Percentiles rank a stretch among this genome's conserved stretches.
These are phyloP conservation scores for Dissoconium aciculare DNA, from an alignment of 2,329 filamentous ascomycete species.

Conservation along the genomic window DNA sequence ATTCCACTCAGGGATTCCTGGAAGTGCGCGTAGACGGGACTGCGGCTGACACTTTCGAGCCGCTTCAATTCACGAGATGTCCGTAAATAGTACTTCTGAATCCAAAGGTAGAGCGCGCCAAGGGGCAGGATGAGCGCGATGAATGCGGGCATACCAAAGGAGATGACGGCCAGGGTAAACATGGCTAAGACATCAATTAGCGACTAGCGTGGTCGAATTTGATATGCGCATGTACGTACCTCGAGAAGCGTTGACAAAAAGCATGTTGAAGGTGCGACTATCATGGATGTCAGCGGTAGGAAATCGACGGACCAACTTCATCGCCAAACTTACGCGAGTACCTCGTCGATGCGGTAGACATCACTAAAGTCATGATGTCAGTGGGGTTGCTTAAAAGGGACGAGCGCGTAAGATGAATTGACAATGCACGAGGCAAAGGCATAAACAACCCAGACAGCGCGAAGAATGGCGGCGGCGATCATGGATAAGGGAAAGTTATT, in stretches of 20 bases:
- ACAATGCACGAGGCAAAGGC: slow-evolving; percentile 2
- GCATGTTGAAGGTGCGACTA: slow-evolving; percentile 86
- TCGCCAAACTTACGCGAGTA: slow-evolving; percentile 55
- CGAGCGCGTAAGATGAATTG: too few relatives aligned
- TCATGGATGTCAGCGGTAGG: slow-evolving; percentile 17
- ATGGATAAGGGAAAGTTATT: slow-evolving; percentile 1
- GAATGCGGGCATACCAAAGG: slow-evolving; percentile 66
- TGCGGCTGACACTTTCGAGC: slow-evolving; percentile 85
- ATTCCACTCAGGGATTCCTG: slow-evolving; percentile 91
- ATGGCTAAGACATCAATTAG: slow-evolving; percentile 28
- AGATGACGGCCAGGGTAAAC: slow-evolving; percentile 81
- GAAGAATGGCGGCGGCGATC: too few relatives aligned
- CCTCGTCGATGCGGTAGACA: slow-evolving; percentile 54
- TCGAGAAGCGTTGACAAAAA: slow-evolving; percentile 37
- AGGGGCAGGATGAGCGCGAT: slow-evolving; percentile 68
- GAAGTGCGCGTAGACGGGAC: slow-evolving; percentile 95
- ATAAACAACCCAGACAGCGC: too few relatives aligned
- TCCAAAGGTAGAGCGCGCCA: slow-evolving; percentile 68
- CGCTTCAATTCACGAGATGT: slow-evolving; percentile 94
- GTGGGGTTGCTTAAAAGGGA: too few relatives aligned
- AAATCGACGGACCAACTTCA: slow-evolving; percentile 1
- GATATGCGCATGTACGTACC: slow-evolving; percentile 24
- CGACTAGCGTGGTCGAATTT: slow-evolving; percentile 3
- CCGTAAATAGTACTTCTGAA: slow-evolving; percentile 91
- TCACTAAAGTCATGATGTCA: slow-evolving; percentile 4